Percentiles rank a stretch among this genome's conserved stretches.
Evolutionary conservation across 2,329 filamentous ascomycete species (phyloP).

Genomic region (Sclerotinia glacialis): DNA sequence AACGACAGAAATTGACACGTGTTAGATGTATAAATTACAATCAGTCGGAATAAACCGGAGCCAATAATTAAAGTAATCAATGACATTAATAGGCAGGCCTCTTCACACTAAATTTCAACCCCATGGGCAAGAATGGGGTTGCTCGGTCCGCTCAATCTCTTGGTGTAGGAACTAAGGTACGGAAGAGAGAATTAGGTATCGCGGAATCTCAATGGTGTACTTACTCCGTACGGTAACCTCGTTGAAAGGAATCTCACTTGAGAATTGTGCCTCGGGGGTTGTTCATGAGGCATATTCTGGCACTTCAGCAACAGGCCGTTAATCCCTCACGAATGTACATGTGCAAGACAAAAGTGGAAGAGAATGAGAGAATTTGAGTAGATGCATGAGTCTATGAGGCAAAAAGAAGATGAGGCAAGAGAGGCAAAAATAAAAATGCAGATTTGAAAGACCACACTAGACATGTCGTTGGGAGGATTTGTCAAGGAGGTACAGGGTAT

Average conservation of each 20-base stretch:
- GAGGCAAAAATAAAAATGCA: not conserved
- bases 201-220: not conserved
- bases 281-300: not conserved
- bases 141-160: not conserved
- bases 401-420: not conserved
- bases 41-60: not conserved
- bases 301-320: not conserved
- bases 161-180: not conserved
- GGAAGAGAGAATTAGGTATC: constrained; percentile 8
- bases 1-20: constrained; percentile 3
- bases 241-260: not conserved
- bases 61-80: not conserved
- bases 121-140: constrained; percentile 7
- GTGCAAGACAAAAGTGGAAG: not conserved
- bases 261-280: not conserved
- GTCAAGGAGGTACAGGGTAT: not conserved
- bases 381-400: not conserved
- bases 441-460: not conserved
- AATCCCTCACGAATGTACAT: not conserved
- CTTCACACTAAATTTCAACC: not conserved
- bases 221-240: not conserved
- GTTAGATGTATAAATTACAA: constrained; percentile 2
- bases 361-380: not conserved
- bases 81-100: not conserved
- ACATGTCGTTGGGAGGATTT: not conserved